Base-by-base conservation (phyloP, 2,329 filamentous ascomycete genomes). In the Ceratocystis diversiconidia region DNA sequence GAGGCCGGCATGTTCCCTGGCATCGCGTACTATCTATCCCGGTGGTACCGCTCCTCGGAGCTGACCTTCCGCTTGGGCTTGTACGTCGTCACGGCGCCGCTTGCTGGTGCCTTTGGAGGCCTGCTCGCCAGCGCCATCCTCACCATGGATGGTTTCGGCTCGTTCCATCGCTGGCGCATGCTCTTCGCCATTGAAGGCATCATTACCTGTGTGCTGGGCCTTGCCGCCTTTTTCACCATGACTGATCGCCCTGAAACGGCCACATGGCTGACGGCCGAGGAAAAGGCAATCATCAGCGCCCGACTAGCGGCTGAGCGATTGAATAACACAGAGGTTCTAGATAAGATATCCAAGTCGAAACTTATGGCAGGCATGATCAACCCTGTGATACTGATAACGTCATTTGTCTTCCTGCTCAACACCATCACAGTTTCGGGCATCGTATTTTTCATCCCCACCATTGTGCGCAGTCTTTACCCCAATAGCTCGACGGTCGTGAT, bases 1-100 rank as follows among this genome's bases (percentile, higher is more conserved):
- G 88, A 91, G 73, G 85, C 87, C 0, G 87, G 87, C 6, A 84
- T 90, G 81, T 73, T 90, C 64, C 87, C 87, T 0, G 87, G 87
- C 0, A 88, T 89, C 50, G 85, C 86, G 0, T 90, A 89, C 73
- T 90, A 89, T 70, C 75, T 89, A 22, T 85, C 82, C 0, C 77
- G 86, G 63, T 90, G 86, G 86, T 90, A 89, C 69, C 78, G 85
- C n/a, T 78, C 84, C 41, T 80, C 80, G 62, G 87, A 90, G 73
- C 75, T 90, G 5, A 80, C 83, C 0, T 88, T 88, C 72, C 80
- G 86, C 0, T 75, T 89, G 0, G 82, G 84, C 0, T 75, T 89
- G 1, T 89, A 88, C 74, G 83, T 89, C 65, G 84, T 88, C 65
- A 87, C 85, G 80, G 82, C 85, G 0, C 85, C 86, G 0, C 76